phyloP scores from a whole-genome alignment of 306 rosid species.

The Cicer bijugum region DNA sequence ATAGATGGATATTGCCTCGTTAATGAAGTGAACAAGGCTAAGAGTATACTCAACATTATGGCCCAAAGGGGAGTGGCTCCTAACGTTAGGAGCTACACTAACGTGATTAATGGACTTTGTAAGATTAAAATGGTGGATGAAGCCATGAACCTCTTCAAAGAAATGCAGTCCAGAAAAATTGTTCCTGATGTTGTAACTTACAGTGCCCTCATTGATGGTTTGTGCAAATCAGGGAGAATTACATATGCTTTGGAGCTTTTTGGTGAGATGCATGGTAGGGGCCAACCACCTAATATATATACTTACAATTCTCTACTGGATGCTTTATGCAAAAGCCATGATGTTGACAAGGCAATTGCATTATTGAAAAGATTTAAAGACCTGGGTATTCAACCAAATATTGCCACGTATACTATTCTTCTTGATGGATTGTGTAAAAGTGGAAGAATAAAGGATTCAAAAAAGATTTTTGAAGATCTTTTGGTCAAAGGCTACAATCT shows the following conservation, averaged over 20 bases:
- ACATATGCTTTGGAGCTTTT: background rate
- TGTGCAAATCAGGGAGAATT: background rate
- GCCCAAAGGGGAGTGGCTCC: background rate
- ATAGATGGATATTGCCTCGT: background rate
- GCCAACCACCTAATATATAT: background rate
- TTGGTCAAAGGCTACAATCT: background rate
- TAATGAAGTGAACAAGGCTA: background rate
- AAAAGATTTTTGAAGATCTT: background rate
- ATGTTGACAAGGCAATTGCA: background rate
- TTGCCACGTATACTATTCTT: background rate
- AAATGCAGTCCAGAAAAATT: background rate
- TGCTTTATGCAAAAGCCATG: background rate
- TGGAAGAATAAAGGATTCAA: background rate
- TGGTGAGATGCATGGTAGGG: background rate
- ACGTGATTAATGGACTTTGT: background rate
- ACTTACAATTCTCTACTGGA: background rate
- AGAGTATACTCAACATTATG: background rate
- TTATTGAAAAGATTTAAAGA: background rate
- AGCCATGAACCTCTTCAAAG: background rate
- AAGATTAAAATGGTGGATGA: background rate
- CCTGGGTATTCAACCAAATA: background rate
- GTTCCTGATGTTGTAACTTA: background rate
- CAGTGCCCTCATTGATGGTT: background rate
- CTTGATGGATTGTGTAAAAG: background rate
- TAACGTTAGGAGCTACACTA: background rate